Evolutionary conservation across 768 basidiomycete genomes (phyloP), one percentile per base, ranked within the genome.

Genomic region (Lactarius pseudohatsudake): DNA sequence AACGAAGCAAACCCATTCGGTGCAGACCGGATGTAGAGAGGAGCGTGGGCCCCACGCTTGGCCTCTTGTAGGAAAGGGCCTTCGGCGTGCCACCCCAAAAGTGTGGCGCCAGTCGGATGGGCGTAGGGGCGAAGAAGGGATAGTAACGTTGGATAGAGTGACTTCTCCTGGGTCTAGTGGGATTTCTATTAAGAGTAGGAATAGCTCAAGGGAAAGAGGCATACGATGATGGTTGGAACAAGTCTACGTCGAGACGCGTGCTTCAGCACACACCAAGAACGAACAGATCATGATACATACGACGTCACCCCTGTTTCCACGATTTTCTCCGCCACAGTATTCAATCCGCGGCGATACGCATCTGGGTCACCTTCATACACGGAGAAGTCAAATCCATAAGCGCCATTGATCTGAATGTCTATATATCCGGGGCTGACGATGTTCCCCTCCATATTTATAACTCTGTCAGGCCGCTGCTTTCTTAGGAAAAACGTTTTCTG

Each of bases 371-470:
- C 85, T 41, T 90, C 86, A 71, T 89, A 92, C 20, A 93, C 84
- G 15, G 92, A 93, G 72, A 94, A 94, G 75, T 94, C 92, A 73
- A 93, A 91, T 36, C 88, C 87, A 74, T 92, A 94, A 5, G 87
- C 94, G 41, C 94, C 94, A 69, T 96, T 96, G 68, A 96, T 88
- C 72, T 96, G 94, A 20, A 90, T 85, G 77, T 96, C 94, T 59
- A 96, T 82, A 72, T 89, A 84, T 16, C 94, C 94, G 2, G 94
- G 94, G 74, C 91, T 93, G 41, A 95, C 79, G 70, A 95, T 89
- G 75, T 89, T 87, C 16, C 92, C 92, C 1, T 80, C 82, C 7
- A 94, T 77, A 73, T 95, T 88, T 62, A 95, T 81, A 57, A 83
- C 79, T 66, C 77, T 82, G 66, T 78, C 81, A 4, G 92, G 91